Conservation (phyloP, 148 eudicot species). For the Rhododendron kiyosumense region DNA sequence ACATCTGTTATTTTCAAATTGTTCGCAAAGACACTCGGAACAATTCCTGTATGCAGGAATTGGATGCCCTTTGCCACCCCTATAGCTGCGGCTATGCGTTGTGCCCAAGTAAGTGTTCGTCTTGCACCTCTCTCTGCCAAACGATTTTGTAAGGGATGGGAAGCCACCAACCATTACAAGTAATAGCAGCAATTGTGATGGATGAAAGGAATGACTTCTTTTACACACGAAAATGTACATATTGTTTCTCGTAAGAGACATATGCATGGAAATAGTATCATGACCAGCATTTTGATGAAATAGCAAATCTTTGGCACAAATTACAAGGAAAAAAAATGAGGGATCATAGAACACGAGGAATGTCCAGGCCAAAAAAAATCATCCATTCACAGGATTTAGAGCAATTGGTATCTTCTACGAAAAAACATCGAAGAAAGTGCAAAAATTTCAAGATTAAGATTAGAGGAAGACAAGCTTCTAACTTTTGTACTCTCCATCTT, state of each 20-base stretch:
- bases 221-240: not conserved
- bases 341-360: not conserved
- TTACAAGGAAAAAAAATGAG: not conserved
- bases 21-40: constrained; percentile 70
- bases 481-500: not conserved
- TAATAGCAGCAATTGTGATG: not conserved
- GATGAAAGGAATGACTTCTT: not conserved
- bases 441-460: not conserved
- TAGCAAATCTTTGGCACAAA: not conserved
- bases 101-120: constrained; percentile 63
- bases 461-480: not conserved
- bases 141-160: not conserved
- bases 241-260: not conserved
- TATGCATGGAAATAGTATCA: not conserved
- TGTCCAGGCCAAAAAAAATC: not conserved
- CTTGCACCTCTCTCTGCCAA: constrained; percentile 40
- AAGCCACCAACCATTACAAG: not conserved
- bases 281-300: not conserved
- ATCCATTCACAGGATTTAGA: not conserved
- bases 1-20: constrained; percentile 77
- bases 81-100: constrained; percentile 71
- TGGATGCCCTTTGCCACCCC: constrained; percentile 90
- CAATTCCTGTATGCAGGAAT: constrained; percentile 76
- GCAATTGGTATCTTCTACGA: not conserved
- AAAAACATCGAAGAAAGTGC: not conserved